A percentile compares a stretch with the other conserved stretches of the same genome.
Evolutionary conservation across 1,284 basidiomycete species (phyloP).

Genomic region (Ceraceosorus bombacis): DNA sequence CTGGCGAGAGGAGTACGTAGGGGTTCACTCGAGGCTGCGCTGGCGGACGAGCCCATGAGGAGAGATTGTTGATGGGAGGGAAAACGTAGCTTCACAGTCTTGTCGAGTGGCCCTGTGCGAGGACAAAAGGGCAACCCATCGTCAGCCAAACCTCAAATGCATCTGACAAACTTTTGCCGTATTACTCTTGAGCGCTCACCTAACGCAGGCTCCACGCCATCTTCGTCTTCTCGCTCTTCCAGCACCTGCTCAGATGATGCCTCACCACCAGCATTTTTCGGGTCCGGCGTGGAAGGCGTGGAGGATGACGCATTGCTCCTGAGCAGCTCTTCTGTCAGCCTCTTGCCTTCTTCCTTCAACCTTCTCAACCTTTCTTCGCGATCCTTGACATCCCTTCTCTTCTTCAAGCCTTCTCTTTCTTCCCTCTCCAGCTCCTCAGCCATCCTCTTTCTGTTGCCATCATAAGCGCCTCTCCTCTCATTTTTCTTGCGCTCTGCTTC

Average conservation of each 20-base stretch:
- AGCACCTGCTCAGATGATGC: background rate
- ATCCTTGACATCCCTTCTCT: conserved; percentile 27
- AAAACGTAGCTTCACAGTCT: conserved; percentile 32
- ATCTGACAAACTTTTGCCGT: background rate
- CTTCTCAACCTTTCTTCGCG: conserved; percentile 4
- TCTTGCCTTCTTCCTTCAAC: conserved; percentile 15
- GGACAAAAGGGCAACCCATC: conserved; percentile 2
- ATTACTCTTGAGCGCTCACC: background rate
- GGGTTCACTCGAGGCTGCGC: conserved; percentile 7
- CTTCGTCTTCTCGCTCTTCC: conserved; percentile 1
- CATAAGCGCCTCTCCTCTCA: conserved; percentile 66
- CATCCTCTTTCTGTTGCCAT: conserved; percentile 68
- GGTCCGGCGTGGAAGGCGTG: too few relatives aligned
- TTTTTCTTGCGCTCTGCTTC: conserved; percentile 65
- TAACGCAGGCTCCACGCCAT: conserved; percentile 1
- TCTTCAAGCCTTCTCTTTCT: conserved; percentile 63
- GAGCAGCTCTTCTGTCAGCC: conserved; percentile 7
- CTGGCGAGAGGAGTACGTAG: conserved; percentile 23
- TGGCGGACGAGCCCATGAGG: conserved; percentile 12
- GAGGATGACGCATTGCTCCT: too few relatives aligned
- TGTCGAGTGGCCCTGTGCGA: conserved; percentile 23
- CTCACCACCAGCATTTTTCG: background rate
- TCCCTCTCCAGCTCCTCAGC: conserved; percentile 76
- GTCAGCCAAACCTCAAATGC: conserved; percentile 15
- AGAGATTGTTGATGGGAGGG: conserved; percentile 23